phyloP scores from a whole-genome alignment of 2,329 filamentous ascomycete species.

The Diaporthe aspalathi region DNA sequence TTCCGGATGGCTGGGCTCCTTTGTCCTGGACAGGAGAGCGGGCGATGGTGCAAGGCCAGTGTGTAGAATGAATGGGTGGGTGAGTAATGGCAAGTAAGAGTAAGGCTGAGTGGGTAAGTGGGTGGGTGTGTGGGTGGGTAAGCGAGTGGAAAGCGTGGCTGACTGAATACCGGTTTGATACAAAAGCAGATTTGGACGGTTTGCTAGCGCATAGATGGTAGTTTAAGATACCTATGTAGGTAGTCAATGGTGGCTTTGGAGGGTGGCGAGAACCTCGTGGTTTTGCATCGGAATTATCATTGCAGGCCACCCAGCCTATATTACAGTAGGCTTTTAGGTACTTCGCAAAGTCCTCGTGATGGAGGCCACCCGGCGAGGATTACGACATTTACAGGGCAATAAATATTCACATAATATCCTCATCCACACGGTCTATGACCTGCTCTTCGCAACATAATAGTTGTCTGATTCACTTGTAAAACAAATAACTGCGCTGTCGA shows the following conservation, averaged over 20 bases:
- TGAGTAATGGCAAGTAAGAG: background rate
- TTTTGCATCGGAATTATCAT: background rate
- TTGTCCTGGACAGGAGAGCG: slow-evolving; percentile 1
- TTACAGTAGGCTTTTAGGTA: background rate
- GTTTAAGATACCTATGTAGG: too few relatives aligned
- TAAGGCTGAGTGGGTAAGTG: background rate
- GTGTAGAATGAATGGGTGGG: background rate
- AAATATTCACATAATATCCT: background rate
- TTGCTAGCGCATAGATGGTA: background rate
- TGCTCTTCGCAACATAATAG: background rate
- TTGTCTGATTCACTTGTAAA: background rate
- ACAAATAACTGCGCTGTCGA: background rate
- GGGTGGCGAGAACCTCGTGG: background rate
- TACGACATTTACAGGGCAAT: background rate
- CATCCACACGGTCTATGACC: background rate
- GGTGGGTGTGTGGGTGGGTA: background rate
- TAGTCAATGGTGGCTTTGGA: background rate
- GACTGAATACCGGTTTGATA: slow-evolving; percentile 1
- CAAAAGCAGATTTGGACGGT: slow-evolving; percentile 11
- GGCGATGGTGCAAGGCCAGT: slow-evolving; percentile 5
- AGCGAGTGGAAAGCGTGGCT: background rate
- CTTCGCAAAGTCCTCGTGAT: too few relatives aligned
- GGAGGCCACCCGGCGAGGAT: background rate
- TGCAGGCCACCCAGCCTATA: too few relatives aligned
- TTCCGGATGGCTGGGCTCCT: background rate